phyloP scores from a whole-genome alignment of 1,284 basidiomycete species.

The Inonotus hispidus region DNA sequence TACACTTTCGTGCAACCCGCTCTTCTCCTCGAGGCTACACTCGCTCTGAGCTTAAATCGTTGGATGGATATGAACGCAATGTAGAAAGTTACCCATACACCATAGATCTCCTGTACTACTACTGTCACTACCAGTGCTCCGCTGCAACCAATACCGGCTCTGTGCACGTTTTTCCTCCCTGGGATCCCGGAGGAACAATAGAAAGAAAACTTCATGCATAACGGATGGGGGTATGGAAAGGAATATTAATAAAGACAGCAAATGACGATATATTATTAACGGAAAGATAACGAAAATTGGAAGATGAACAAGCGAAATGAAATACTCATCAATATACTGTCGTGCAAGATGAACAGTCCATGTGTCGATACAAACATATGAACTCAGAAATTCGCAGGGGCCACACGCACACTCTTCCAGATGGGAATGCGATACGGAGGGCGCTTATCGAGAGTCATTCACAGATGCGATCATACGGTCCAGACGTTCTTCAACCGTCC shows the following conservation, averaged over 20 bases:
- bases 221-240: neutral
- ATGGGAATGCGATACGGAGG: neutral
- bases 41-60: slow-evolving; percentile 65
- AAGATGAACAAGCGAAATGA: neutral
- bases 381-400: neutral
- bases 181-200: neutral
- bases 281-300: neutral
- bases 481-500: slow-evolving; percentile 69
- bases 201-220: too few species aligned
- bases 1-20: slow-evolving; percentile 56
- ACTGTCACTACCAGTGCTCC: neutral
- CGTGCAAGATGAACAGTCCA: slow-evolving; percentile 7
- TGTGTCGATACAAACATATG: neutral
- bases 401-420: neutral
- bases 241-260: neutral
- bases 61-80: slow-evolving; percentile 55
- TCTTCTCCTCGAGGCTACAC: slow-evolving; percentile 55
- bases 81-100: neutral
- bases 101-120: neutral
- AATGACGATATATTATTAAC: slow-evolving; percentile 2
- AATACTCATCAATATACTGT: neutral
- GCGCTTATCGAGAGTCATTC: slow-evolving; percentile 25
- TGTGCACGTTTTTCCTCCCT: neutral
- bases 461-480: slow-evolving; percentile 68
- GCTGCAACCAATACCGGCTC: too few species aligned